phyloP scores from a whole-genome alignment of 495 filamentous ascomycete species.

The Trichoderma reesei region DNA sequence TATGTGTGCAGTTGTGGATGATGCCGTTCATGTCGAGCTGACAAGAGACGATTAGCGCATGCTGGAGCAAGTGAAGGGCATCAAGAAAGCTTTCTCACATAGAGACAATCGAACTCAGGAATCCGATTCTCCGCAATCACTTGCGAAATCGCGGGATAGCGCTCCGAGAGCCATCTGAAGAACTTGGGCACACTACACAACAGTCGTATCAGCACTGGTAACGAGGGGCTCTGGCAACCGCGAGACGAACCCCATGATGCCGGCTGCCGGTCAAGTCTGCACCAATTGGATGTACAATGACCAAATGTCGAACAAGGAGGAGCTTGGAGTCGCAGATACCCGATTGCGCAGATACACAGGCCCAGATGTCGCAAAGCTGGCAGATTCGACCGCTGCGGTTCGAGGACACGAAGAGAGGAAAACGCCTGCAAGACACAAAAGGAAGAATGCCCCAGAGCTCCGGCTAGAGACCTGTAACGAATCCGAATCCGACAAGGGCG shows the following conservation, averaged over 20 bases:
- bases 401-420: neutral
- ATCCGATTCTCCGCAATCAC: slow-evolving; percentile 98
- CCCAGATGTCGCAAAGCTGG: slow-evolving; percentile 4
- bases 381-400: neutral
- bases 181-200: slow-evolving; percentile 89
- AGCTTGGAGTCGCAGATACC: neutral
- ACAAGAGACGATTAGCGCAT: slow-evolving; percentile 15
- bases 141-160: slow-evolving; percentile 97
- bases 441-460: neutral
- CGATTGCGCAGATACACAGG: neutral
- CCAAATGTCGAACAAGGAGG: neutral
- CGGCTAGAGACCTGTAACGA: neutral
- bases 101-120: slow-evolving; percentile 97
- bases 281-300: neutral
- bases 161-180: slow-evolving; percentile 90
- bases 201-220: slow-evolving; percentile 14
- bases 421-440: neutral
- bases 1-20: slow-evolving; percentile 99
- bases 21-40: slow-evolving; percentile 98
- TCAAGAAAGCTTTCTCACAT: slow-evolving; percentile 39
- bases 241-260: slow-evolving; percentile 12
- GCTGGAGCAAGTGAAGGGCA: neutral
- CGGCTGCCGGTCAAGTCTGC: neutral
- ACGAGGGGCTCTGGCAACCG: neutral
- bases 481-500: neutral